phyloP scores from a whole-genome alignment of 169 alveolate genomes.

The Perkinsus marinus region DNA sequence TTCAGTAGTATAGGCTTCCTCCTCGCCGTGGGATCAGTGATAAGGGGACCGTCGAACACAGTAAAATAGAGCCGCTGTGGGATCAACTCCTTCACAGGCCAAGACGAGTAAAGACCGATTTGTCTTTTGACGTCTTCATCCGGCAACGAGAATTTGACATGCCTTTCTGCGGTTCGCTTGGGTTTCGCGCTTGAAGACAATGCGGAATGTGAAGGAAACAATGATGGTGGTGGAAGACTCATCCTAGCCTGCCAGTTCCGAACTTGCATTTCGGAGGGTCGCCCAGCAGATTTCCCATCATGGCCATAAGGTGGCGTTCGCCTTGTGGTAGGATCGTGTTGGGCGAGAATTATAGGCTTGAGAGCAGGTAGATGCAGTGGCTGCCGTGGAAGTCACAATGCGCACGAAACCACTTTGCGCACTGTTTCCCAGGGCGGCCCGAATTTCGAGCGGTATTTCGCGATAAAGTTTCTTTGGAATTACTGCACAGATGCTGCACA shows the following conservation, averaged over 20 bases:
- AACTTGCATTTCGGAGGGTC: neutral
- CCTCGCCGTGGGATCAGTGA: neutral
- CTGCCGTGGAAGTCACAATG: too few relatives aligned
- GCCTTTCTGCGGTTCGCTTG: neutral
- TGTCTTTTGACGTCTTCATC: neutral
- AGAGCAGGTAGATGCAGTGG: neutral
- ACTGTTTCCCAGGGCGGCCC: too few relatives aligned
- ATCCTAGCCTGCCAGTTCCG: neutral
- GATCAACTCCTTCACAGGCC: neutral
- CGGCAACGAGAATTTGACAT: neutral
- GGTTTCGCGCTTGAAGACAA: too few relatives aligned
- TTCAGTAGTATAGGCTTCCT: neutral
- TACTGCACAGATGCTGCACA: too few relatives aligned
- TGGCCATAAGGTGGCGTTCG: neutral
- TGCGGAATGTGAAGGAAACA: neutral
- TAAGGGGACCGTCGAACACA: neutral
- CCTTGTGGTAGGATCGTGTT: neutral
- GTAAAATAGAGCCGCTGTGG: neutral
- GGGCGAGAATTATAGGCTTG: neutral
- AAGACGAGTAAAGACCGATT: neutral
- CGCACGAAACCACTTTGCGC: too few relatives aligned
- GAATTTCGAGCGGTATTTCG: too few relatives aligned
- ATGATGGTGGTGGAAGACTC: neutral
- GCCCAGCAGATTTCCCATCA: neutral
- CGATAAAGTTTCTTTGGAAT: too few relatives aligned